A percentile compares a stretch with the other conserved stretches of the same genome.
Conservation (phyloP, 495 filamentous ascomycete species). For the Thermothielavioides terrestris region DNA sequence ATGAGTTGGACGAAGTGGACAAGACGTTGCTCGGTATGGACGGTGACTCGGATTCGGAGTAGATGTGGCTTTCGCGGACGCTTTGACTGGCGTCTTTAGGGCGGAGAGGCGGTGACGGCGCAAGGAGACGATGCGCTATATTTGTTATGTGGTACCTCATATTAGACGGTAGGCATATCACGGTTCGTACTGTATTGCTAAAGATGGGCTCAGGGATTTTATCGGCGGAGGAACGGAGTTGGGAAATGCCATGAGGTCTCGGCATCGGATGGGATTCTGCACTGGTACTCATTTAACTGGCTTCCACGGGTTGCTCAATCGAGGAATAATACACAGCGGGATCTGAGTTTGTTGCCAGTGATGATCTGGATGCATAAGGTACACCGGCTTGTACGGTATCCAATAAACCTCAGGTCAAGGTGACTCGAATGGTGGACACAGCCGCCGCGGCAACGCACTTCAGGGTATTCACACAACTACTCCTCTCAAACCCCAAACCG, state of each 20-base stretch:
- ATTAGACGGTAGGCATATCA: not conserved
- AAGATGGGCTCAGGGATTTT: not conserved
- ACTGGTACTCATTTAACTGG: not conserved
- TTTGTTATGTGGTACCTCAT: not conserved
- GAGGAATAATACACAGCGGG: no score
- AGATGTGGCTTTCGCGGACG: not conserved
- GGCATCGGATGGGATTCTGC: not conserved
- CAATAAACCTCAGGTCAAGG: no score
- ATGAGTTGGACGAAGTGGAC: slow-evolving; percentile 46
- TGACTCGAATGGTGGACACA: no score
- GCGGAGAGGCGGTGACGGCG: no score
- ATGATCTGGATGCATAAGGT: no score
- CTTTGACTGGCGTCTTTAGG: no score
- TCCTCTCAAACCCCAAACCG: no score
- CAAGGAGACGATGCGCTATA: not conserved
- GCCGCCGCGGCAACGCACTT: no score
- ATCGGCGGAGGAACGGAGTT: not conserved
- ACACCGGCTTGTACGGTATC: no score
- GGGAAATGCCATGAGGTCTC: not conserved
- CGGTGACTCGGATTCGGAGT: slow-evolving; percentile 38
- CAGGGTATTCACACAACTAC: no score
- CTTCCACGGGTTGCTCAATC: not conserved
- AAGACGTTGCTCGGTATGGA: slow-evolving; percentile 42
- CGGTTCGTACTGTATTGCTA: not conserved
- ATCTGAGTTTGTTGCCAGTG: no score